phyloP scores from a whole-genome alignment of 2,329 filamentous ascomycete genomes.

The Leptosphaerulina australis region DNA sequence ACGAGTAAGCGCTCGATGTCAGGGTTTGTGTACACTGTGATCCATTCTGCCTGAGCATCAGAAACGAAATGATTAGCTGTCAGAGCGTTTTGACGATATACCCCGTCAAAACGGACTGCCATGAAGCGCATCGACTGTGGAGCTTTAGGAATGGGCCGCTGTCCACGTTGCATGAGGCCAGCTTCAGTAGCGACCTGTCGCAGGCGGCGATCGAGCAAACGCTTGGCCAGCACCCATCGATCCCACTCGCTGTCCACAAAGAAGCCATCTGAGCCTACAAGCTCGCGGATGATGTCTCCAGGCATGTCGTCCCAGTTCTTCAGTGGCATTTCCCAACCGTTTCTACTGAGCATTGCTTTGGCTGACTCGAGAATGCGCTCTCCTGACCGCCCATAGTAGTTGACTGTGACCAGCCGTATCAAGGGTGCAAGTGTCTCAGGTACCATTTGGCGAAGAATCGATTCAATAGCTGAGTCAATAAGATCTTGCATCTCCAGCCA shows the following conservation, averaged over 20 bases:
- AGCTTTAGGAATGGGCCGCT: constrained; percentile 52
- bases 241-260: constrained; percentile 65
- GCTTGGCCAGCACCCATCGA: constrained; percentile 61
- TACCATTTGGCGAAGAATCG: constrained; percentile 62
- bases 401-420: constrained; percentile 60
- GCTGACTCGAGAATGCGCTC: constrained; percentile 62
- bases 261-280: constrained; percentile 65
- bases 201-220: constrained; percentile 60
- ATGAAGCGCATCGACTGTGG: constrained; percentile 56
- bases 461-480: constrained; percentile 59
- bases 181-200: constrained; percentile 55
- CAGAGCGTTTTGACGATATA: constrained; percentile 56
- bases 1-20: constrained; percentile 63
- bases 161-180: constrained; percentile 55
- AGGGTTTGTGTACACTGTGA: constrained; percentile 59
- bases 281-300: constrained; percentile 63
- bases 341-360: constrained; percentile 64
- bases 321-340: constrained; percentile 62
- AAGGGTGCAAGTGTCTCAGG: constrained; percentile 56
- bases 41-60: constrained; percentile 56
- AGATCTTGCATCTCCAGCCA: constrained; percentile 65
- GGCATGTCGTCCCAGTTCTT: constrained; percentile 64
- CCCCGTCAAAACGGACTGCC: constrained; percentile 60
- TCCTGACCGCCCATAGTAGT: constrained; percentile 62
- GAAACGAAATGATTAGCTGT: constrained; percentile 47